Conservation (phyloP, 306 rosid genomes). For the Rosa chinensis region DNA sequence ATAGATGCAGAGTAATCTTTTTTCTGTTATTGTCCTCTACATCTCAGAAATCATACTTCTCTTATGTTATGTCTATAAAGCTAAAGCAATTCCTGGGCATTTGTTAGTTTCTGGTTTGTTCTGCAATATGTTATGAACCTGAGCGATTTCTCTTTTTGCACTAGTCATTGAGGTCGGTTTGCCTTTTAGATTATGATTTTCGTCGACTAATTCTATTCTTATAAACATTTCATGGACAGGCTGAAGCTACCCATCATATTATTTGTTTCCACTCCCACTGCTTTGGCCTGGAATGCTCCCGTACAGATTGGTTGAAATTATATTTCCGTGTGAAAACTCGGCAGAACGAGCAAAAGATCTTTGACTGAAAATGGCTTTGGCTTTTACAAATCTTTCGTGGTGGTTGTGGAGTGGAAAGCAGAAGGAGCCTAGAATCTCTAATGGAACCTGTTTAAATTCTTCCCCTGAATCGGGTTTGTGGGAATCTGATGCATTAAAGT, state of each 20-base stretch:
- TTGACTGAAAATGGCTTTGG: conserved; percentile 65
- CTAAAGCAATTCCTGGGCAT: background rate
- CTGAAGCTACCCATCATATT: conserved; percentile 8
- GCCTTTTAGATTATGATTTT: conserved; percentile 1
- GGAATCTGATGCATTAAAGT: conserved; percentile 76
- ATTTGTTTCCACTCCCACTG: background rate
- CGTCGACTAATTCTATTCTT: conserved; percentile 13
- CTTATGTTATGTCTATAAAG: background rate
- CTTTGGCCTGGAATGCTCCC: background rate
- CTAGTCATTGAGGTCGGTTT: conserved; percentile 14
- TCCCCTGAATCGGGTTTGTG: conserved; percentile 45
- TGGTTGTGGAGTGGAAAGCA: conserved; percentile 88
- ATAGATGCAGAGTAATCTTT: background rate
- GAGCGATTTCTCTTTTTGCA: background rate
- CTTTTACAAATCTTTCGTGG: conserved; percentile 81
- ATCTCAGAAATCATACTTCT: conserved; percentile 1
- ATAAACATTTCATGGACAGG: conserved; percentile 1
- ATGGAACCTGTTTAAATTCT: conserved; percentile 53
- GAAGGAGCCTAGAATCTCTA: conserved; percentile 63
- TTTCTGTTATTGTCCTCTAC: background rate
- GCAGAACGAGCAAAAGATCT: conserved; percentile 13
- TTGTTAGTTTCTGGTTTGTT: background rate
- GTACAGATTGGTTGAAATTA: background rate
- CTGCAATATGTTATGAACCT: background rate
- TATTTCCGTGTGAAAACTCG: conserved; percentile 28